Base-by-base conservation (phyloP, 768 basidiomycete species). In the Tylopilus plumbeoviolaceoides region DNA sequence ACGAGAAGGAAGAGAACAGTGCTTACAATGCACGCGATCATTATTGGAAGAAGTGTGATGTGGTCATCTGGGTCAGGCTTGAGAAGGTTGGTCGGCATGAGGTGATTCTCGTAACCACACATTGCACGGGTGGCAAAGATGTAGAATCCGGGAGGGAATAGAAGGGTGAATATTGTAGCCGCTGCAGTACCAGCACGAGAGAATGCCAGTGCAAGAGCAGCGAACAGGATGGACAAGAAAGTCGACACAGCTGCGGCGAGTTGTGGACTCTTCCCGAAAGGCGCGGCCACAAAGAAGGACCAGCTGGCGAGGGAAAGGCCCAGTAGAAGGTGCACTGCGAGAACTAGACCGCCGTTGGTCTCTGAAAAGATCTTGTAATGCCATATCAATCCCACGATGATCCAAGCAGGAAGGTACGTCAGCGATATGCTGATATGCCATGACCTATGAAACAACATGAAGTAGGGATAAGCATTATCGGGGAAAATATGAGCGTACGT, bases 81-180 rank as follows among this genome's bases (percentile, higher is more conserved):
- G 23, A 85, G 51, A 8, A 78, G 65, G 59, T 84, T 76, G 0
- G 86, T 81, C 2, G 80, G 66, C 28, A 79, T 67, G 50, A 75
- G 72, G 48, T 82, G 72, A 48, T 77, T 78, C 68, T 91, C 88
- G 59, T 78, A 90, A 12, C 85, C 85, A 48, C 79, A 77, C 1
- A 91, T 78, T 1, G 81, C 80, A 42, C 85, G 78, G 9, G 83
- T 79, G 7, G 81, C 81, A 59, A 89, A 90, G 20, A 88, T 76
- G 58, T 87, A 91, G 67, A 83, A 90, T 11, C 80, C 78, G 2
- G 89, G 87, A 0, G 89, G 89, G 61, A 90, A 89, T 21, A 90
- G 59, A 44, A 90, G 63, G 2, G 85, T 79, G 61, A 87, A 85
- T 23, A 89, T 67, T 56, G 83, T 78, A 18, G 84, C 80, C 1